Base-by-base conservation (phyloP, 2,329 filamentous ascomycete species). In the Phialophora macrospora region DNA sequence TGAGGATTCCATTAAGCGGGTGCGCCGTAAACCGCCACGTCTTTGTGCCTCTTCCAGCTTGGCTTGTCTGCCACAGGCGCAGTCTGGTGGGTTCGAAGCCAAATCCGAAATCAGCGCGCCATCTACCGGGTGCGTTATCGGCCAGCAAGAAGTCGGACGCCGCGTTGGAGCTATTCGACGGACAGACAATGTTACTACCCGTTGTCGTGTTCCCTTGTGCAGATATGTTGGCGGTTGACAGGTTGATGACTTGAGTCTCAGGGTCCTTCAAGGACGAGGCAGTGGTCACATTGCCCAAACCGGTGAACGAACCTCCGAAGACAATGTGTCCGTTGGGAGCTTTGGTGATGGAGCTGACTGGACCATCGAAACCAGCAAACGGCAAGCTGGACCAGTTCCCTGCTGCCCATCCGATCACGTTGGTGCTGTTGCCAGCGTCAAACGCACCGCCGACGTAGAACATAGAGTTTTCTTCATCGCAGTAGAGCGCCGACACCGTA, bases 361-460 rank as follows among this genome's bases (percentile, higher is more conserved):
- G 92, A 28, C 93, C 93, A 78, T 98, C 98, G 80, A 99, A 96
- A 24, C 96, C 96, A 48, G 88, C 88, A 80, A 99, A 99, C 2
- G 94, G 90, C 63, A 99, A 80, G 73, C 92, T 90, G 22, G 85
- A 85, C 89, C 91, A 97, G 56, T 86, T 87, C 32, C 87, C 80
- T 28, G 63, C 52, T 26, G 85, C 82, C 92, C 92, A 98, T 12
- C 90, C 86, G 72, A 97, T 89, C 5, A 94, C 96, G 76, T 99
- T 98, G 28, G 90, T 92, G 6, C 93, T 95, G 74, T 95, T 92
- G 44, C 82, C 85, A 49, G 88, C 88, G 63, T 85, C 88, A 76
- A 99, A 97, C 67, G 87, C 89, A 30, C 95, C 95, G 65, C 95
- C 96, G 52, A 98, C 88, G 74, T 96, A 99, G 20, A 98, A 91